phyloP scores from a whole-genome alignment of 352 stramenopile species.

The Pythium guiyangense region DNA sequence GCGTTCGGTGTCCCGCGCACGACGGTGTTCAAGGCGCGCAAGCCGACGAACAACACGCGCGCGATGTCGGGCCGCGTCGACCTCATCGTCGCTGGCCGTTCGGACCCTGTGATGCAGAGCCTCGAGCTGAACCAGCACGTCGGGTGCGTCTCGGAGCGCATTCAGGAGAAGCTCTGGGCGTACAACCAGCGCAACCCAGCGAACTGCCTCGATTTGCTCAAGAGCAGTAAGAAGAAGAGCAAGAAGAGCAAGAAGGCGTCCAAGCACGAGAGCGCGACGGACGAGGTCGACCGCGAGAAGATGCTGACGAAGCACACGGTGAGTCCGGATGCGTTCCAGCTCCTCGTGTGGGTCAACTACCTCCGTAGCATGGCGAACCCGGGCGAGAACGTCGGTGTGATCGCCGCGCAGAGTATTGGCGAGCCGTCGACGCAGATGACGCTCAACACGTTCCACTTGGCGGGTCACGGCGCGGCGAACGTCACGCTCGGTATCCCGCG shows the following conservation, averaged over 20 bases:
- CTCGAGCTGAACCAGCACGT: slow-evolving; percentile 83
- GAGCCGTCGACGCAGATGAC: slow-evolving; percentile 99
- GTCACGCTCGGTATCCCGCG: slow-evolving; percentile 99
- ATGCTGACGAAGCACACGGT: slow-evolving; percentile 81
- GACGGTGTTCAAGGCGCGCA: slow-evolving; percentile 70
- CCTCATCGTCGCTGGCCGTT: slow-evolving; percentile 61
- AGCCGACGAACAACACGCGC: slow-evolving; percentile 55
- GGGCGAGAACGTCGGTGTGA: slow-evolving; percentile 97
- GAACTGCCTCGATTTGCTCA: slow-evolving; percentile 52
- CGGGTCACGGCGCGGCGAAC: slow-evolving; percentile 98
- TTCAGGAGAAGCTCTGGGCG: slow-evolving; percentile 69
- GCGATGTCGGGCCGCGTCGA: slow-evolving; percentile 81
- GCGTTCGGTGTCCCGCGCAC: slow-evolving; percentile 72
- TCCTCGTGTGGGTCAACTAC: slow-evolving; percentile 98
- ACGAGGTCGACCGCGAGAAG: slow-evolving; percentile 56
- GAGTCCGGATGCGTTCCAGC: slow-evolving; percentile 79
- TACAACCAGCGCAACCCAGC: slow-evolving; percentile 82
- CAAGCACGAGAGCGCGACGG: slow-evolving; percentile 19
- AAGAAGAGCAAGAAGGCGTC: slow-evolving; percentile 76
- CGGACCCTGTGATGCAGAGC: slow-evolving; percentile 87
- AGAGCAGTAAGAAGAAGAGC: slow-evolving; percentile 64
- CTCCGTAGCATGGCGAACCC: slow-evolving; percentile 93
- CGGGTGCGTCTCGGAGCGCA: slow-evolving; percentile 83
- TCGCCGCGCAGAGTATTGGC: slow-evolving; percentile 98
- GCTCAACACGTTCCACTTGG: slow-evolving; percentile 99